Evolutionary conservation across 345 rosid species (phyloP), one percentile per base, ranked within the genome.

Genomic region (Bruguiera parviflora): DNA sequence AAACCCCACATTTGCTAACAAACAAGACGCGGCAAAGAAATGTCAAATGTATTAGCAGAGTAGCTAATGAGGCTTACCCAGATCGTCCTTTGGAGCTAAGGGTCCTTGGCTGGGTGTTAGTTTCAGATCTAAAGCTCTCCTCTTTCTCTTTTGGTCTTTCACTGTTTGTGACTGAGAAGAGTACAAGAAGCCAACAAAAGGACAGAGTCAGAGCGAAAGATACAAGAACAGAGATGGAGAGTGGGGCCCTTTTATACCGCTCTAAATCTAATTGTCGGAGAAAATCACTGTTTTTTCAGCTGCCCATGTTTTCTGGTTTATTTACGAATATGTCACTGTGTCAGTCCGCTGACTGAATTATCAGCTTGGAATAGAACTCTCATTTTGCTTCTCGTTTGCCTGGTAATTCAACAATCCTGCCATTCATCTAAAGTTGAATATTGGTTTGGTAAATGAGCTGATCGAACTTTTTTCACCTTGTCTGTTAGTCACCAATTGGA

Each of bases 71-170:
- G 27, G 71, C 71, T 59, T 61, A 75, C 75, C 79, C 66, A 66
- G 71, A 70, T 75, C 58, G 71, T 58, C 16, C 43, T 59, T 59
- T 59, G 35, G 28, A 32, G 69, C 18, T 37, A 39, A 57, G 61
- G 64, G 37, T 19, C 35, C 24, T 1, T 24, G 68, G 69, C 76
- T 61, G 53, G 53, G 49, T 59, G 62, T 11, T 20, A 61, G 75
- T 70, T 71, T 25, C 84, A 82, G 91, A 86, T 86, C 91, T 39
- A 10, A 10, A 39, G 74, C 68, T 70, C 59, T 51, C 4, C 6
- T 16, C 32, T 31, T 31, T 20, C 3, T 8, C 18, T 7, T 29
- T n/a, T 59, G 21, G 35, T 66, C 33, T 51, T 29, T 62, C 33
- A 37, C 57, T 29, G 64, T 53, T 27, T 60, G 51, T 22, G 37